Percentiles rank a stretch among this genome's conserved stretches.
Evolutionary conservation across 106 monocot species (phyloP).

Genomic region (Vanilla planifolia): DNA sequence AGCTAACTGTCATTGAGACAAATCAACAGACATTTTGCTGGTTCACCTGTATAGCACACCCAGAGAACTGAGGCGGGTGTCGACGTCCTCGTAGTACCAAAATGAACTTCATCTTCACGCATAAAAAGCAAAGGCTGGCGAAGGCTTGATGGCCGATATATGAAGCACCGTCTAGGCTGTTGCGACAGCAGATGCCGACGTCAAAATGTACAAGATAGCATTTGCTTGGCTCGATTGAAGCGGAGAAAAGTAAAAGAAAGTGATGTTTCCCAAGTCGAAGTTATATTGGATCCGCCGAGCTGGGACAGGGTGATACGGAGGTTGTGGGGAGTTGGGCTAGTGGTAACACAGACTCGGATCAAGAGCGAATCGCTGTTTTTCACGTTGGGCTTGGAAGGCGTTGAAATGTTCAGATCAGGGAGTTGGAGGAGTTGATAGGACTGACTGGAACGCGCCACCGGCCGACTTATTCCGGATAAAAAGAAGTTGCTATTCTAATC

Average conservation of each 20-base stretch:
- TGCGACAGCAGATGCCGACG: conserved; percentile 54
- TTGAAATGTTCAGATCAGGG: conserved; percentile 53
- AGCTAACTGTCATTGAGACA: too few relatives aligned
- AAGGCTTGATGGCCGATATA: conserved; percentile 45
- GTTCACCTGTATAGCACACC: conserved; percentile 68
- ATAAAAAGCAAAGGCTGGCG: conserved; percentile 55
- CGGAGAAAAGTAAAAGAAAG: conserved; percentile 55
- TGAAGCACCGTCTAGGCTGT: conserved; percentile 58
- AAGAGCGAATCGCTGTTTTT: conserved; percentile 53
- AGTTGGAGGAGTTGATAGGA: conserved; percentile 11
- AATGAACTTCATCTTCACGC: conserved; percentile 78
- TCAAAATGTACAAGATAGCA: conserved; percentile 38
- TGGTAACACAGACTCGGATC: conserved; percentile 71
- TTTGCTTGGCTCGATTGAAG: neutral
- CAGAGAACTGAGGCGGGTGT: conserved; percentile 62
- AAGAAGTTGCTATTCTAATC: too few relatives aligned
- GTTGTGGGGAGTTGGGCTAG: conserved; percentile 60
- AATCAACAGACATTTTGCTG: too few relatives aligned
- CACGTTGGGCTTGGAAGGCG: conserved; percentile 49
- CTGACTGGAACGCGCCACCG: neutral
- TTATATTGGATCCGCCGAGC: conserved; percentile 43
- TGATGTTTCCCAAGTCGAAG: conserved; percentile 83
- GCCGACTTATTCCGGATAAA: too few relatives aligned
- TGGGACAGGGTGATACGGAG: conserved; percentile 69
- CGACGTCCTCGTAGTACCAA: conserved; percentile 73